These are phyloP conservation scores for Wickerhamiella australiensis DNA, from an alignment of 805 yeast genomes.

Conservation along the genomic window DNA sequence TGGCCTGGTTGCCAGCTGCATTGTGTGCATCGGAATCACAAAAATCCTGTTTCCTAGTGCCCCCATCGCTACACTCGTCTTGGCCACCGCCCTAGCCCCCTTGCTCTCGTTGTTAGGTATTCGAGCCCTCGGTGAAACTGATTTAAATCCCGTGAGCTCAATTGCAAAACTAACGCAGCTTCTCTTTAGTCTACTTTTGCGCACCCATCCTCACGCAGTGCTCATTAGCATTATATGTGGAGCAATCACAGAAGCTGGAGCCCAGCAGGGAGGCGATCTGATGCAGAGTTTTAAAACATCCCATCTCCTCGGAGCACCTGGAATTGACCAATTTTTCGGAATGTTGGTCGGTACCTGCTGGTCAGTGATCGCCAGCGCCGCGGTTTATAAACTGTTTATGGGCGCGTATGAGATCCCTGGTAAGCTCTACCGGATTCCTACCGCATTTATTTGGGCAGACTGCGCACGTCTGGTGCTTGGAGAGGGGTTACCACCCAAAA, in stretches of 20 bases:
- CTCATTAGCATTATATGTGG: constrained; percentile 85
- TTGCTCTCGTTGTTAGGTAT: constrained; percentile 77
- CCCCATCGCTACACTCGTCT: constrained; percentile 55
- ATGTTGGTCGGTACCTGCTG: constrained; percentile 80
- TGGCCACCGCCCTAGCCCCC: constrained; percentile 64
- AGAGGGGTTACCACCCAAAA: constrained; percentile 74
- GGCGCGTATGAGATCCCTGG: constrained; percentile 78
- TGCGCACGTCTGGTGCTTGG: constrained; percentile 91
- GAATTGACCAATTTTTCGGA: constrained; percentile 81
- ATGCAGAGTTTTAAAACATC: constrained; percentile 98
- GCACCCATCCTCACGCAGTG: constrained; percentile 70
- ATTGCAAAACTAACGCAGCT: constrained; percentile 90
- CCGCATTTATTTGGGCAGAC: constrained; percentile 94
- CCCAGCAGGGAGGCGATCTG: constrained; percentile 96
- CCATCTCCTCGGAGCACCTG: constrained; percentile 80
- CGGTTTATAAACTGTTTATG: constrained; percentile 75
- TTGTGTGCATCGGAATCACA: constrained; percentile 55
- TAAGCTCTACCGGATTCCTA: constrained; percentile 71
- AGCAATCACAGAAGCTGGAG: constrained; percentile 96
- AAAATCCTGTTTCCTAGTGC: constrained; percentile 51
- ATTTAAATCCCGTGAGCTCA: constrained; percentile 91
- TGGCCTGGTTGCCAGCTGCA: constrained; percentile 56
- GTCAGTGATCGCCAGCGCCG: constrained; percentile 66
- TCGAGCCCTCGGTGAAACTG: constrained; percentile 92
- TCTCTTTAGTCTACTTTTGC: constrained; percentile 70